Evolutionary conservation across 176 grass and related monocot species (phyloP).

Genomic region (Saccharum officinarum): DNA sequence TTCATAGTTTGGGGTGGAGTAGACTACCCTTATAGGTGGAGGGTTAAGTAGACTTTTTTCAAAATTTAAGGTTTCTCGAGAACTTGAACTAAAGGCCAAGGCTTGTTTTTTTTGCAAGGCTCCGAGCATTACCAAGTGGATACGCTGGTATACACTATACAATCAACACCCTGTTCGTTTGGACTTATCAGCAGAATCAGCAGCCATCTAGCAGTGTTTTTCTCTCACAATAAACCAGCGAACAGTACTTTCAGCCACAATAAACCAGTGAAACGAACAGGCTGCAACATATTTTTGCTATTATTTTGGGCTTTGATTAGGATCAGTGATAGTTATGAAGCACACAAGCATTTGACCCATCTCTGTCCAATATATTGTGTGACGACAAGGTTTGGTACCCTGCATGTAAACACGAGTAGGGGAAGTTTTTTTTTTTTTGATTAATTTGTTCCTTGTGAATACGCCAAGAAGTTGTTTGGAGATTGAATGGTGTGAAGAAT

Average conservation of each 20-base stretch:
- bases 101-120: not conserved
- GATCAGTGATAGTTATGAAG: not conserved
- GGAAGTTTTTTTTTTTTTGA: not conserved
- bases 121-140: not conserved
- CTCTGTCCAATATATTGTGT: not conserved
- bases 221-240: no score
- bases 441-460: not conserved
- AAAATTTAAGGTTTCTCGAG: not conserved
- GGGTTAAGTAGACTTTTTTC: not conserved
- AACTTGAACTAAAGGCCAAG: not conserved
- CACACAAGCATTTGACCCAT: not conserved
- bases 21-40: no score
- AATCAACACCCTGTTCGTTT: no score
- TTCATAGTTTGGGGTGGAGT: no score
- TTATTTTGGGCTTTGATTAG: slow-evolving; percentile 12
- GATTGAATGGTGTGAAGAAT: not conserved
- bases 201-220: no score
- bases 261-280: no score
- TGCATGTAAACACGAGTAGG: not conserved
- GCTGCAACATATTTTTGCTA: no score
- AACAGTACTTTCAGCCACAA: no score
- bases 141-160: not conserved
- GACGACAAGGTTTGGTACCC: not conserved
- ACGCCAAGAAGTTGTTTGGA: not conserved
- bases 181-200: no score